Evolutionary conservation across 768 basidiomycete species (phyloP).

Genomic region (Calocera viscosa): DNA sequence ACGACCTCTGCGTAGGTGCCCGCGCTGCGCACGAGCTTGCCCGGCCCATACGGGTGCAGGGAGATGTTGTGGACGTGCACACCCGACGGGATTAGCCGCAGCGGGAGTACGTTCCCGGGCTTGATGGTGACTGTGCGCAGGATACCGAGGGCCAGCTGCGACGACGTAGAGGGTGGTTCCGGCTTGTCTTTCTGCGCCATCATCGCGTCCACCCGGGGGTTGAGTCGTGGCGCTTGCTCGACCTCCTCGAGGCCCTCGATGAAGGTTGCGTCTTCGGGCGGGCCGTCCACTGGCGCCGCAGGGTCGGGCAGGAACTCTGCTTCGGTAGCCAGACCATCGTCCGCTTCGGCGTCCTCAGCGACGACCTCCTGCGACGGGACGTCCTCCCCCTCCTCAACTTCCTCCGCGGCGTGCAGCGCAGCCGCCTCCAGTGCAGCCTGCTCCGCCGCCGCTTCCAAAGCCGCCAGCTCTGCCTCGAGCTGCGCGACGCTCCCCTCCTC

Average conservation of each 20-base stretch:
- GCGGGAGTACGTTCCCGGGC: slow-evolving; percentile 84
- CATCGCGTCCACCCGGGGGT: neutral
- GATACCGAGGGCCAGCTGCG: slow-evolving; percentile 59
- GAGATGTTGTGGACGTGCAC: slow-evolving; percentile 81
- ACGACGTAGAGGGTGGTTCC: slow-evolving; percentile 14
- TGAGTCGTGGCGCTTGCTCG: neutral
- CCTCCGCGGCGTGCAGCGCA: neutral
- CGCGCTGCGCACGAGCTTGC: slow-evolving; percentile 76
- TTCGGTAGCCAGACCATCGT: neutral
- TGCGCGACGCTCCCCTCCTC: slow-evolving; percentile 1
- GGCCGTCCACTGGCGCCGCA: neutral
- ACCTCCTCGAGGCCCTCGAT: too few relatives aligned
- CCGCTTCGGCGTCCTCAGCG: neutral
- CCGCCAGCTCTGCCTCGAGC: slow-evolving; percentile 3
- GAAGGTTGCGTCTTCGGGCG: neutral
- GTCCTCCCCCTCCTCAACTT: neutral
- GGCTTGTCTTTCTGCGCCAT: slow-evolving; percentile 1
- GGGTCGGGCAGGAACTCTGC: neutral
- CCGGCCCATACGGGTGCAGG: slow-evolving; percentile 61
- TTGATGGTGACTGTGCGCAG: slow-evolving; percentile 73
- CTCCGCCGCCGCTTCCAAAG: neutral
- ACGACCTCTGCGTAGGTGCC: slow-evolving; percentile 77
- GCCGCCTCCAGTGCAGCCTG: neutral
- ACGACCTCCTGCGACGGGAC: neutral
- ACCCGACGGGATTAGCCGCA: slow-evolving; percentile 84